Evolutionary conservation across 164 flowering plant species (phyloP), one percentile per base, ranked within the genome.

Genomic region (Malania oleifera): DNA sequence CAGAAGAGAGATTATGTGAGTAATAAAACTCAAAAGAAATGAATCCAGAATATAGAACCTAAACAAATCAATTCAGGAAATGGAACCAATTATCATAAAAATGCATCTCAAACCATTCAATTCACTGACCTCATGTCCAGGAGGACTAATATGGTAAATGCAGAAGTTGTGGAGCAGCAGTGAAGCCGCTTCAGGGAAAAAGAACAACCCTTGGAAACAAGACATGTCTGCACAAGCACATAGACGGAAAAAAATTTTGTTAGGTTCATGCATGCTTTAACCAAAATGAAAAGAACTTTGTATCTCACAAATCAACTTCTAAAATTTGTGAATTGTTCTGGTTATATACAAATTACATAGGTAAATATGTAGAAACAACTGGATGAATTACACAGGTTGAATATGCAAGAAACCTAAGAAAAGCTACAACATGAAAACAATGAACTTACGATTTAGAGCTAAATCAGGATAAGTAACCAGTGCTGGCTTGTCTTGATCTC

Each of bases 401-500:
- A 31, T n/a, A 25, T 31, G 26, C 2, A 51, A 24, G 35, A 59
- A 5, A 37, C 0, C 22, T 39, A 43, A 60, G 54, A 19, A 51
- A 56, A 56, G 54, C n/a, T 10, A 13, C 1, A 26, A 19, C 12
- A 49, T 20, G 20, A 19, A 9, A 15, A 12, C 10, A 40, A 12
- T 20, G 20, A 23, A 68, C 97, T 78, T 76, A 91, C 96, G 78
- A 76, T 91, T 84, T 64, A 89, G 68, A 71, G 95, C 98, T 52
- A 91, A 55, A 80, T 91, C 98, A 48, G 98, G 98, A 66, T 91
- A 89, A 15, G 96, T 91, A 43, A 91, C 59, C 51, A 91, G 74
- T 6, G 98, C 89, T 10, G 98, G 98, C 68, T 91, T 91, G 54
- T 87, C 91, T 56, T 65, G 83, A 68, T 89, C 96, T 53, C 98